Conservation (phyloP, 2,329 filamentous ascomycete species). For the Trichophyton simii region DNA sequence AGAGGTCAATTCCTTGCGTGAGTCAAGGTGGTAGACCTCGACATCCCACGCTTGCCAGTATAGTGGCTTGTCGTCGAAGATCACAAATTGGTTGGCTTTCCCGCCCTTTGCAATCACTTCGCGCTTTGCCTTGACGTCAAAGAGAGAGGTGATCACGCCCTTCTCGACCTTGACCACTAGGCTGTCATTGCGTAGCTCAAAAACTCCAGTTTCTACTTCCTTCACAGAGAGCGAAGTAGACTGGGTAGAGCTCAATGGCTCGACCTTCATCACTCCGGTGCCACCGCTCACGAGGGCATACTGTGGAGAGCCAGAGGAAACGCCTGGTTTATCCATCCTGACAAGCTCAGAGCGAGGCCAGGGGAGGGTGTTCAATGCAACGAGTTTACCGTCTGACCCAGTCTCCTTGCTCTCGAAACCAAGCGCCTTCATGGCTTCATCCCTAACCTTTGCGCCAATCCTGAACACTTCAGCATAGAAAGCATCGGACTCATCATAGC, state of each 20-base stretch:
- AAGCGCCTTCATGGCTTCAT: constrained; percentile 56
- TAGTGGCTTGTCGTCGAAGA: constrained; percentile 93
- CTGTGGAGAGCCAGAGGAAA: constrained; percentile 16
- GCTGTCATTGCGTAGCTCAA: constrained; percentile 66
- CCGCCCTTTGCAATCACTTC: constrained; percentile 61
- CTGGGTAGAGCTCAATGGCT: constrained; percentile 17
- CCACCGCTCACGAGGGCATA: constrained; percentile 38
- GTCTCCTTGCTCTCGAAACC: constrained; percentile 43
- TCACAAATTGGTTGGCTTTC: constrained; percentile 81
- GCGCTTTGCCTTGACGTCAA: constrained; percentile 58
- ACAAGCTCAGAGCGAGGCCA: constrained; percentile 71
- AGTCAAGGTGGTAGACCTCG: constrained; percentile 87
- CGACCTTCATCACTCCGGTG: constrained; percentile 31
- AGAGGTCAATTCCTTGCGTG: constrained; percentile 60
- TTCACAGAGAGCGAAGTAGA: constrained; percentile 34
- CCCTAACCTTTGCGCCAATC: constrained; percentile 58
- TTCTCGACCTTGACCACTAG: constrained; percentile 59
- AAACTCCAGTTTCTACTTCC: constrained; percentile 48
- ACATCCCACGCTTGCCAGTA: constrained; percentile 99
- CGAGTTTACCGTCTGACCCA: constrained; percentile 33
- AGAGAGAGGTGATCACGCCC: constrained; percentile 72
- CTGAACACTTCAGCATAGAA: constrained; percentile 74
- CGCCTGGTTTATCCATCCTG: constrained; percentile 35
- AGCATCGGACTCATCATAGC: constrained; percentile 88
- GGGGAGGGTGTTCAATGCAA: constrained; percentile 72